A percentile compares a stretch with the other conserved stretches of the same genome.
These are phyloP conservation scores for Neofusicoccum kwambonambiense DNA, from an alignment of 2,329 filamentous ascomycete genomes.

Conservation along the genomic window DNA sequence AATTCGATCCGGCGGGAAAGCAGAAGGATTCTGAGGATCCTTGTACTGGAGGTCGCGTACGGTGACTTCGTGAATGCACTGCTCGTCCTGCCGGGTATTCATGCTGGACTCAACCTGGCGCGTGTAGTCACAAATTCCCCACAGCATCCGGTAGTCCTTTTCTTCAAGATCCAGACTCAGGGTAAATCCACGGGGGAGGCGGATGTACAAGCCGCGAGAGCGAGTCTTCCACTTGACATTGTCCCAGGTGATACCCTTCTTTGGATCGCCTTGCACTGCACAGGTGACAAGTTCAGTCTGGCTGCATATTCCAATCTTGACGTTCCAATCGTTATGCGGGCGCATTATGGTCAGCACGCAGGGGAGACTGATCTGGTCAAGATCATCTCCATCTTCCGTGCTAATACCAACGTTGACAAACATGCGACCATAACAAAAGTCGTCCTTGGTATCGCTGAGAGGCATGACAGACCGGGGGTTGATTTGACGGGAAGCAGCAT, in stretches of 20 bases:
- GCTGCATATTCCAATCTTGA: conserved; percentile 73
- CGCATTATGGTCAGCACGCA: conserved; percentile 76
- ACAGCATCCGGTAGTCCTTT: conserved; percentile 74
- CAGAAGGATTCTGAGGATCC: conserved; percentile 66
- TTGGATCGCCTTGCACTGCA: conserved; percentile 67
- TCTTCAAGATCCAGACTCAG: conserved; percentile 70
- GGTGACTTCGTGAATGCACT: conserved; percentile 65
- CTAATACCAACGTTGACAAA: conserved; percentile 72
- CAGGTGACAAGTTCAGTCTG: conserved; percentile 77
- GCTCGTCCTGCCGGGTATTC: conserved; percentile 67
- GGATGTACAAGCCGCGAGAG: conserved; percentile 63
- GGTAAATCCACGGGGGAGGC: conserved; percentile 72
- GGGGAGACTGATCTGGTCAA: conserved; percentile 67
- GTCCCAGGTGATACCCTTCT: conserved; percentile 71
- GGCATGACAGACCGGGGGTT: conserved; percentile 69
- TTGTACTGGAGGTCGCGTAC: conserved; percentile 78
- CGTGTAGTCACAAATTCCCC: conserved; percentile 83
- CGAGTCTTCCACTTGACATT: conserved; percentile 78
- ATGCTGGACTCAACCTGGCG: conserved; percentile 72
- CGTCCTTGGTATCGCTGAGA: conserved; percentile 68
- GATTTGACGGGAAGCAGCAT: conserved; percentile 36
- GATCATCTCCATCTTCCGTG: conserved; percentile 64
- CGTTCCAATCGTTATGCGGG: conserved; percentile 64
- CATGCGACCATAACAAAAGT: conserved; percentile 78
- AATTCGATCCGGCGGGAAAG: conserved; percentile 74